These are phyloP conservation scores for Microcera coccophila DNA, from an alignment of 2,329 filamentous ascomycete species.

Conservation along the genomic window DNA sequence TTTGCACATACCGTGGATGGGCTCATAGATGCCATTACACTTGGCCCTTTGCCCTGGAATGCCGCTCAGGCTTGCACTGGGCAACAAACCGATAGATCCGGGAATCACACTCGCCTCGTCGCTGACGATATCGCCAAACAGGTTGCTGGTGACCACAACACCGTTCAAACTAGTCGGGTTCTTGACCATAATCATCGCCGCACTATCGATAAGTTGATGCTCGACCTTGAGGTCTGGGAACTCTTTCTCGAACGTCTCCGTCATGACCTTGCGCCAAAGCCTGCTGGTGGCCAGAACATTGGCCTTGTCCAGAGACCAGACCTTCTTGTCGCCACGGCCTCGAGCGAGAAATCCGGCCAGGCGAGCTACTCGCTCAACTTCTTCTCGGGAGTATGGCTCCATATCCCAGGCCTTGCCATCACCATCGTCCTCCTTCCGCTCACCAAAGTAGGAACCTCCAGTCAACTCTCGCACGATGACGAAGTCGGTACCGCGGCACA, in stretches of 20 bases:
- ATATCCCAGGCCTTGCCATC: conserved; percentile 75
- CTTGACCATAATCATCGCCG: conserved; percentile 98
- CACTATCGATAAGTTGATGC: conserved; percentile 91
- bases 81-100: conserved; percentile 81
- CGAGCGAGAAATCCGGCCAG: conserved; percentile 79
- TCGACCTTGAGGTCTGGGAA: conserved; percentile 81
- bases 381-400: conserved; percentile 76
- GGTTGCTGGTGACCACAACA: conserved; percentile 85
- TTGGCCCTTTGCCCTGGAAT: conserved; percentile 79
- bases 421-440: conserved; percentile 67
- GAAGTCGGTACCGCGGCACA: conserved; percentile 86
- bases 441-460: conserved; percentile 92
- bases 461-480: conserved; percentile 90
- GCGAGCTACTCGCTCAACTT: conserved; percentile 84
- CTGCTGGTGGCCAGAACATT: conserved; percentile 90
- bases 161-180: conserved; percentile 85
- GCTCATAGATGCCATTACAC: conserved; percentile 95
- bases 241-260: conserved; percentile 79
- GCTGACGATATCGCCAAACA: conserved; percentile 94
- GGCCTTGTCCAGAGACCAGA: conserved; percentile 91
- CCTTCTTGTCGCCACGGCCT: conserved; percentile 62
- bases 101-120: conserved; percentile 95
- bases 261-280: conserved; percentile 84
- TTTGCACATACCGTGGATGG: conserved; percentile 74
- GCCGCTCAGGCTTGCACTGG: conserved; percentile 80